A percentile compares a stretch with the other conserved stretches of the same genome.
These are phyloP conservation scores for Neonectria magnoliae DNA, from an alignment of 2,329 filamentous ascomycete species.

Conservation along the genomic window DNA sequence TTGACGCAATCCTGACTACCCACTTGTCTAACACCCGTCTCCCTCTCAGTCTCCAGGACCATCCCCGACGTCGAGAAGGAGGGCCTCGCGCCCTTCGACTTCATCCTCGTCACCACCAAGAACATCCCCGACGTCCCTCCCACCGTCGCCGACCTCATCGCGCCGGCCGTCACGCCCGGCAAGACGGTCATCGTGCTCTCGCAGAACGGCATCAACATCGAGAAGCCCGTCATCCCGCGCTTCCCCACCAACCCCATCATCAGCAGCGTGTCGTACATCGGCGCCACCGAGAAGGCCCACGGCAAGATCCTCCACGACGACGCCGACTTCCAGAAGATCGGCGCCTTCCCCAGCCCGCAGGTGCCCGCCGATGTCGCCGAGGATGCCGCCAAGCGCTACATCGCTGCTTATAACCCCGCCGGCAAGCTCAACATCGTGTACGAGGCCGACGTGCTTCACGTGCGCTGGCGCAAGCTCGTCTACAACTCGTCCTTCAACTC, in stretches of 20 bases:
- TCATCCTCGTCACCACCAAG: constrained; percentile 67
- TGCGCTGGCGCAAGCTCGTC: constrained; percentile 62
- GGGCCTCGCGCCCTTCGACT: constrained; percentile 57
- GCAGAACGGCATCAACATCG: constrained; percentile 73
- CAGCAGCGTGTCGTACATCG: constrained; percentile 63
- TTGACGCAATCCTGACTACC: not conserved
- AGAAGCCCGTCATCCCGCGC: constrained; percentile 59
- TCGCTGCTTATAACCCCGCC: constrained; percentile 57
- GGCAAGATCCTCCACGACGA: constrained; percentile 64
- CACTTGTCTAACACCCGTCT: not conserved
- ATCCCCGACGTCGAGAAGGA: constrained; percentile 55
- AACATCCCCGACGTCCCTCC: constrained; percentile 65
- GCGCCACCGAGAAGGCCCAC: constrained; percentile 57
- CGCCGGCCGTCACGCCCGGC: constrained; percentile 60
- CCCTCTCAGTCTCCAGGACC: constrained; percentile 53
- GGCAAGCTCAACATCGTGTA: constrained; percentile 56
- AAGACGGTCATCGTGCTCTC: constrained; percentile 65
- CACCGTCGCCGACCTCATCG: constrained; percentile 58
- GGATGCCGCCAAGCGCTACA: constrained; percentile 53
- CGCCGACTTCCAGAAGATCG: constrained; percentile 60
- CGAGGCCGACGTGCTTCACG: constrained; percentile 53
- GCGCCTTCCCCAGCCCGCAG: constrained; percentile 56
- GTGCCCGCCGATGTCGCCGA: constrained; percentile 38
- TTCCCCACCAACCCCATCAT: constrained; percentile 65
- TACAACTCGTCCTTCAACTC: constrained; percentile 63